Percentiles rank a stretch among this genome's conserved stretches.
These are phyloP conservation scores for Pestalotiopsis fici DNA, from an alignment of 2,329 filamentous ascomycete genomes.

Conservation along the genomic window DNA sequence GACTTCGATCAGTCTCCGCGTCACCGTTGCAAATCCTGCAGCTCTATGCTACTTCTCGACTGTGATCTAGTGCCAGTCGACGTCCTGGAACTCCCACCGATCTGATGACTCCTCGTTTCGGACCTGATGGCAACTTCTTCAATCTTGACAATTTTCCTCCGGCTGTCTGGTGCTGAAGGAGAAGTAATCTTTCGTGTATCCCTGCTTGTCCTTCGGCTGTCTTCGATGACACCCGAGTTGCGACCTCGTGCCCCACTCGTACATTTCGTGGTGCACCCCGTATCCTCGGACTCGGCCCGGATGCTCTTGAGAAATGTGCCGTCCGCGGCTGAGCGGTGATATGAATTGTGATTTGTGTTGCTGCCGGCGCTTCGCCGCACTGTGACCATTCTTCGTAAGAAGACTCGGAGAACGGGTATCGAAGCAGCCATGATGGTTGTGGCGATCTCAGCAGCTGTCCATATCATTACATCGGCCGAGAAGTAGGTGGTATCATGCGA, in stretches of 20 bases:
- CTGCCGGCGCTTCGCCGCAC: not conserved
- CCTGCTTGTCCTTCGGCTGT: not conserved
- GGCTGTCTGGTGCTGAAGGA: not conserved
- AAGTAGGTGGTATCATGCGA: conserved; percentile 13
- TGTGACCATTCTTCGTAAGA: conserved; percentile 5
- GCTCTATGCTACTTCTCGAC: not conserved
- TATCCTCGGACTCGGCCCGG: not conserved
- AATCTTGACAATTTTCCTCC: not conserved
- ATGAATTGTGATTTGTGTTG: not conserved
- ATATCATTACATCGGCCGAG: conserved; percentile 20
- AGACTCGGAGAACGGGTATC: conserved; percentile 17
- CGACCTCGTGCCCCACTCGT: not conserved
- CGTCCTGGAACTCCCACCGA: not conserved
- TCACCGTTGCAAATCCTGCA: not conserved
- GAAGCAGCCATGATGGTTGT: conserved; percentile 36
- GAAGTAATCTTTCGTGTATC: not conserved
- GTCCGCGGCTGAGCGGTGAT: not conserved
- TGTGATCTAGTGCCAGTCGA: not conserved
- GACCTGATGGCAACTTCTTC: not conserved
- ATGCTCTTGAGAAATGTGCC: not conserved
- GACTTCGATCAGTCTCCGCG: not conserved
- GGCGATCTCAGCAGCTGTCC: conserved; percentile 31
- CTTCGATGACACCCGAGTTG: not conserved
- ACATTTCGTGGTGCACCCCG: not conserved
- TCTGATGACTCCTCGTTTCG: not conserved